A percentile compares a stretch with the other conserved stretches of the same genome.
phyloP scores from a whole-genome alignment of 768 basidiomycete species.

The Xerocomellus intermedius region DNA sequence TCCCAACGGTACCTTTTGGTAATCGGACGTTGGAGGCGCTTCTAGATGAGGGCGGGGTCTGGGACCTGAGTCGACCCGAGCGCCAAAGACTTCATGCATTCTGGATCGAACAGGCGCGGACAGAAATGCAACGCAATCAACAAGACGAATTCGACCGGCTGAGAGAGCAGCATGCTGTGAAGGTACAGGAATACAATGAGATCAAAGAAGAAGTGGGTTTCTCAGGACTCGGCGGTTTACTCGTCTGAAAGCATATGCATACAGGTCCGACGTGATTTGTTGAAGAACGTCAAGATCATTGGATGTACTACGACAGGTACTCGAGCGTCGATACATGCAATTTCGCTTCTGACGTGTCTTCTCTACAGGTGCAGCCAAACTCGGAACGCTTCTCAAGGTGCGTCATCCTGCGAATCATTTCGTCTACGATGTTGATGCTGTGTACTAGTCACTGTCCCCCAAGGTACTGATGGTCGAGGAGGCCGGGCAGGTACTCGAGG shows the following conservation, averaged over 20 bases:
- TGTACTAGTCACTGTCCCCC: conserved; percentile 51
- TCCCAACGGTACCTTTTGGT: conserved; percentile 40
- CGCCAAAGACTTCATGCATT: conserved; percentile 41
- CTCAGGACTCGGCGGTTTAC: background rate
- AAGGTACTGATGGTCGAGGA: conserved; percentile 73
- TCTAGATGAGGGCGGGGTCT: conserved; percentile 40
- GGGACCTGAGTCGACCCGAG: conserved; percentile 54
- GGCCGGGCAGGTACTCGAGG: conserved; percentile 80
- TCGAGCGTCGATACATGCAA: background rate
- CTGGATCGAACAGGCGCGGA: conserved; percentile 48
- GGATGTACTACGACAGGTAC: conserved; percentile 77
- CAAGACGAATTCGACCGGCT: conserved; percentile 43
- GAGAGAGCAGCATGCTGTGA: conserved; percentile 42
- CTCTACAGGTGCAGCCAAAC: conserved; percentile 61
- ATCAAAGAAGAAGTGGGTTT: conserved; percentile 53
- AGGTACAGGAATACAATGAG: conserved; percentile 35
- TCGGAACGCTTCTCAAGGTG: conserved; percentile 57
- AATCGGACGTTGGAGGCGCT: conserved; percentile 40
- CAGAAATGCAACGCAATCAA: conserved; percentile 27
- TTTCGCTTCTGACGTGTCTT: background rate
- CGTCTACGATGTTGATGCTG: background rate
- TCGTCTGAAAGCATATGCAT: background rate
- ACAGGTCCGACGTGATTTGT: conserved; percentile 55
- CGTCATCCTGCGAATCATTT: background rate
- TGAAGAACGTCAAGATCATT: conserved; percentile 57